These are phyloP conservation scores for Petunia hybrid DNA, from an alignment of 305 asterid species.

Conservation along the genomic window DNA sequence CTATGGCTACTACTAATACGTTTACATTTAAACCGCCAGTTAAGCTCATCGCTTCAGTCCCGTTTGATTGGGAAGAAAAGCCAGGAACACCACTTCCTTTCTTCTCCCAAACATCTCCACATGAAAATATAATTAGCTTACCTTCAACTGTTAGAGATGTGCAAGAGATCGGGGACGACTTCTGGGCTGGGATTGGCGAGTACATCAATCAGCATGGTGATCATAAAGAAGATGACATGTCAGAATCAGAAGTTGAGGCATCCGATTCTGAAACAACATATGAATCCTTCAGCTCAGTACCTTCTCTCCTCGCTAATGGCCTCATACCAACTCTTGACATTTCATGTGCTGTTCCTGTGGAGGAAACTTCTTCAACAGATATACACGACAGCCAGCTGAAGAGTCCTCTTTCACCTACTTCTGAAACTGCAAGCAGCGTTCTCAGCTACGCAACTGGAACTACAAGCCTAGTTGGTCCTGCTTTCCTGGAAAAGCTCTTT, in stretches of 20 bases:
- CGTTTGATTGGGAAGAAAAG: constrained; percentile 90
- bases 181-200: constrained; percentile 31
- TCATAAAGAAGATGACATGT: constrained; percentile 43
- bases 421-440: constrained; percentile 52
- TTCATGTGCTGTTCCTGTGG: constrained; percentile 52
- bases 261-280: constrained; percentile 48
- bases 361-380: constrained; percentile 37
- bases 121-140: constrained; percentile 33
- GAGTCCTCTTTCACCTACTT: constrained; percentile 60
- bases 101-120: constrained; percentile 38
- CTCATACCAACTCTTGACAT: constrained; percentile 46
- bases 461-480: constrained; percentile 60
- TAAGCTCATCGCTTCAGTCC: constrained; percentile 70
- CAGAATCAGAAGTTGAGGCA: constrained; percentile 54
- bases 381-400: constrained; percentile 37
- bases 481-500: constrained; percentile 86
- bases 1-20: constrained; percentile 33
- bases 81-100: constrained; percentile 81
- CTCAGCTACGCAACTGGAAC: constrained; percentile 65
- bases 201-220: constrained; percentile 34
- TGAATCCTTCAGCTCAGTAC: constrained; percentile 63
- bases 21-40: constrained; percentile 44
- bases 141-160: constrained; percentile 46
- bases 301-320: constrained; percentile 64
- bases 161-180: constrained; percentile 35